Base-by-base conservation (phyloP, 2,329 filamentous ascomycete genomes). In the Xylogone sp. region DNA sequence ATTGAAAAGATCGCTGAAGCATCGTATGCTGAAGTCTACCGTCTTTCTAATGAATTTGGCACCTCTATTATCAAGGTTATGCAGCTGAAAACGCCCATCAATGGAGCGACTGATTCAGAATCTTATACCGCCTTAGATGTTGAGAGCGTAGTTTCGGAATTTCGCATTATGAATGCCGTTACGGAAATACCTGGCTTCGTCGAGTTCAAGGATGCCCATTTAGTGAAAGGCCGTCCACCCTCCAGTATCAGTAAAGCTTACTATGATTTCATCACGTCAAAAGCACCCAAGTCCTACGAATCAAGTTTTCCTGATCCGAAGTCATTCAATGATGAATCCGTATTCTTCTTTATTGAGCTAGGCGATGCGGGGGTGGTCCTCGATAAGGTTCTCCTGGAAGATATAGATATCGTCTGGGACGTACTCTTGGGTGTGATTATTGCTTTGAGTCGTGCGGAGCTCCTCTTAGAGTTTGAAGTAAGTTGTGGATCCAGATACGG, bases 31-130 rank as follows among this genome's bases (percentile, higher is more conserved):
- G 83, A 86, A 62, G 81, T 86, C 9, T 86, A 85, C 59, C 79
- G 81, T 9, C 74, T 86, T 56, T 78, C 72, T 45, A 85, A 83
- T 60, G 70, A 74, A 43, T 71, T 75, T 16, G 82, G 81, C 8
- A 82, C 78, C 21, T 84, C 81, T 63, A 84, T 86, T 60, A 81
- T 86, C 67, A 86, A 86, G 58, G 77, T 81, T 19, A 82, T 86
- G 52, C 76, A 82, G 2, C 72, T 86, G 9, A 66, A 76, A 10
- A 83, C 80, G 1, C 78, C 79, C 3, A 79, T 18, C n/a, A 60
- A 65, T 20, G n/a, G n/a, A n/a, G n/a, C n/a, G n/a, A 52, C 53
- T 12, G 45, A 49, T 0, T 63, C 62, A 9, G 31, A 53, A 3
- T 52, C 42, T 9, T 48, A 56, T 2, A 62, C 55, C 0, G 62